Base-by-base conservation (phyloP, 2,329 filamentous ascomycete genomes). In the Ophiognomonia clavigignenti-juglandacearum region DNA sequence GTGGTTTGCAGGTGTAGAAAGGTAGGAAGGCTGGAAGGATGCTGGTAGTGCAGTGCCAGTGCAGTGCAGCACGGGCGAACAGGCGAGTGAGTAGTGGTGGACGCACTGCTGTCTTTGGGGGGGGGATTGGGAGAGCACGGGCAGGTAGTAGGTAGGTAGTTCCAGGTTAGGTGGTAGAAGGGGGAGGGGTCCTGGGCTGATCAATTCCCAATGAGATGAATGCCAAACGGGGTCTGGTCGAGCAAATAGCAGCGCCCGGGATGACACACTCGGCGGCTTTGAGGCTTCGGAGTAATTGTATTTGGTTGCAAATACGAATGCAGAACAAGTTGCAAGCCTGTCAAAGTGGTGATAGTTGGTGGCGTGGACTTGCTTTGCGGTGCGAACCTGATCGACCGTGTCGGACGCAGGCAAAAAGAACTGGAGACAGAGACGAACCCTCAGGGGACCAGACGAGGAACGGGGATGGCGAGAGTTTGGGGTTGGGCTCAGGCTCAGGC, bases 271-370 rank as follows among this genome's bases (percentile, higher is more conserved):
- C 6, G 6, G 39, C 27, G n/a, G n/a, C n/a, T n/a, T n/a, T n/a
- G n/a, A n/a, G n/a, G n/a, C n/a, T n/a, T n/a, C n/a, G n/a, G n/a
- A n/a, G n/a, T n/a, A n/a, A n/a, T n/a, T n/a, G n/a, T n/a, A n/a
- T n/a, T n/a, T n/a, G n/a, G n/a, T n/a, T n/a, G n/a, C n/a, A n/a
- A n/a, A n/a, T n/a, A n/a, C n/a, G 13, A 41, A 34, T 29, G 37
- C 44, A n/a, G n/a, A n/a, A n/a, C n/a, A 34, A 36, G 39, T 46
- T 46, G 39, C 37, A 32, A 29, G 31, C 43, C 26, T 20, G 43
- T 45, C 43, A 26, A 45, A 31, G 43, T 45, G 36, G 36, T 23
- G 31, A 29, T 20, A 23, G 35, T 34, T 24, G 35, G 20, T 45
- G n/a, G n/a, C 20, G 31, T 36, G 27, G 43, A 31, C 34, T 19